phyloP scores from a whole-genome alignment of 441 rosid species.

The Monsonia emarginata region DNA sequence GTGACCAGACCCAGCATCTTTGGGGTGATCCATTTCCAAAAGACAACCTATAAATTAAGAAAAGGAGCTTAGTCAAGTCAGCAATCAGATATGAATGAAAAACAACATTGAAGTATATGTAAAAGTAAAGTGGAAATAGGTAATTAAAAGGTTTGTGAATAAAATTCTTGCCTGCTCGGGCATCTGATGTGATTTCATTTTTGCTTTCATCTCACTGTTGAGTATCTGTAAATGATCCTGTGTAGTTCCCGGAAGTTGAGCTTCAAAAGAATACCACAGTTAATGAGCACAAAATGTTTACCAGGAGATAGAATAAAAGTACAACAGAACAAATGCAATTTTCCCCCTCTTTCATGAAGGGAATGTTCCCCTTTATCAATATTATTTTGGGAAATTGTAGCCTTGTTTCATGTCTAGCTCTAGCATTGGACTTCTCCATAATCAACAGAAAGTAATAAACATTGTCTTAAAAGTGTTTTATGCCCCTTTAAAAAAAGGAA shows the following conservation, averaged over 20 bases:
- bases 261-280: slow-evolving; percentile 31
- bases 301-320: not conserved
- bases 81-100: not conserved
- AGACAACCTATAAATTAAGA: slow-evolving; percentile 49
- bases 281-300: slow-evolving; percentile 8
- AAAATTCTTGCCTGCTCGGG: slow-evolving; percentile 70
- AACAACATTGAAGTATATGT: not conserved
- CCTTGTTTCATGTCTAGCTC: not conserved
- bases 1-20: slow-evolving; percentile 95
- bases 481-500: not conserved
- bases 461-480: not conserved
- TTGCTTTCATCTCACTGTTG: slow-evolving; percentile 90
- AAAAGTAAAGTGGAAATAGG: not conserved
- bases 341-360: not conserved
- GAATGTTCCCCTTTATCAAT: not conserved
- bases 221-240: slow-evolving; percentile 99
- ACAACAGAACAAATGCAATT: not conserved
- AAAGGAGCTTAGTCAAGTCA: slow-evolving; percentile 2
- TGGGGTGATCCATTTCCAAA: slow-evolving; percentile 96
- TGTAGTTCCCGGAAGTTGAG: slow-evolving; percentile 94
- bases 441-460: not conserved
- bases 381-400: not conserved
- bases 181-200: slow-evolving; percentile 96
- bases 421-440: not conserved
- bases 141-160: not conserved